phyloP scores from a whole-genome alignment of 2,329 filamentous ascomycete species.

The Fusarium heterosporum region DNA sequence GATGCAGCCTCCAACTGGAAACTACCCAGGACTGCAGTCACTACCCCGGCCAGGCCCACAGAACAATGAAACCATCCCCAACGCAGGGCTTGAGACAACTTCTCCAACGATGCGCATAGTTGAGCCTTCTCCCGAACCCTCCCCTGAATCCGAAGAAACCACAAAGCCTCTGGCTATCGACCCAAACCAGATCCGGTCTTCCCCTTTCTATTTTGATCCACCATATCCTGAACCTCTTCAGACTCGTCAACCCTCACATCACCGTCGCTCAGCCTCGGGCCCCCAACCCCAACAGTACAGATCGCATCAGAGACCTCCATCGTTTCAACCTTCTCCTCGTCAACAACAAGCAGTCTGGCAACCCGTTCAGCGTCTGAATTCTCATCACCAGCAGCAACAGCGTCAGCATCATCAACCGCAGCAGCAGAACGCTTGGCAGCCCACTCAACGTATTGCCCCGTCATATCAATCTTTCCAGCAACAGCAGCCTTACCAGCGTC shows the following conservation, averaged over 20 bases:
- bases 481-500: slow-evolving; percentile 35
- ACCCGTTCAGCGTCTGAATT: slow-evolving; percentile 24
- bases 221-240: slow-evolving; percentile 44
- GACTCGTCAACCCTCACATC: slow-evolving; percentile 25
- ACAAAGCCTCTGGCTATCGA: slow-evolving; percentile 15
- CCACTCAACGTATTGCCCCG: slow-evolving; percentile 30
- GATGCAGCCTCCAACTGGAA: slow-evolving; percentile 38
- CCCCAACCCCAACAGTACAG: slow-evolving; percentile 26
- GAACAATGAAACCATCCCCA: slow-evolving; percentile 24
- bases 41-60: slow-evolving; percentile 11
- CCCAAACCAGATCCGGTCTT: slow-evolving; percentile 23
- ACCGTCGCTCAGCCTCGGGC: slow-evolving; percentile 30
- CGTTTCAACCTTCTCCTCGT: slow-evolving; percentile 31
- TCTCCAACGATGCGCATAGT: slow-evolving; percentile 55
- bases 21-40: not conserved
- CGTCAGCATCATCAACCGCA: slow-evolving; percentile 36
- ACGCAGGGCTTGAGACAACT: slow-evolving; percentile 42
- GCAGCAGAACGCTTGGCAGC: slow-evolving; percentile 37
- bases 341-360: slow-evolving; percentile 36
- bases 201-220: slow-evolving; percentile 42
- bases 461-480: slow-evolving; percentile 43
- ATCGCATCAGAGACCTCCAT: slow-evolving; percentile 34
- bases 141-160: slow-evolving; percentile 48
- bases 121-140: slow-evolving; percentile 52
- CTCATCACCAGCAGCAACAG: slow-evolving; percentile 35